Evolutionary conservation across 192 early-diverging fungal genomes (phyloP).

Genomic region (Ramicandelaber brevisporus): DNA sequence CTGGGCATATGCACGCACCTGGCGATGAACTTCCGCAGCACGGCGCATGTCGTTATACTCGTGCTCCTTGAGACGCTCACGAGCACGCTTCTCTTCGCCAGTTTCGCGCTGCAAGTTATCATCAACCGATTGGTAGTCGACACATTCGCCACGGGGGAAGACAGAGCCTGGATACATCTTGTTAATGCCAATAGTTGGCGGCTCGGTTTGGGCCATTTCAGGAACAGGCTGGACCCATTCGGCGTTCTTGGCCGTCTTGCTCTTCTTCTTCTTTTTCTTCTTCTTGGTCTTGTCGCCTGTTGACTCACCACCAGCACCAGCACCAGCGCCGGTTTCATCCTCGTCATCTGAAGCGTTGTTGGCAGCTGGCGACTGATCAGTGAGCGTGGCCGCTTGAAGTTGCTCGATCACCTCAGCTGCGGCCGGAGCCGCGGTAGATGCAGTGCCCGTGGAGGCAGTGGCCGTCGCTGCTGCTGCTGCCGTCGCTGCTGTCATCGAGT

Average conservation of each 20-base stretch:
- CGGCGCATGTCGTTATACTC: conserved; percentile 58
- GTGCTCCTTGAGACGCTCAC: conserved; percentile 45
- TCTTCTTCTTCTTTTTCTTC: conserved; percentile 2
- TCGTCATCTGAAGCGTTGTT: conserved; percentile 2
- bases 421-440: too few relatives aligned
- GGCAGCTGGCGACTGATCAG: too few relatives aligned
- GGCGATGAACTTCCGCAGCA: conserved; percentile 86
- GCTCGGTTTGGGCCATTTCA: conserved; percentile 25
- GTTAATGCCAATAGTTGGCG: conserved; percentile 48
- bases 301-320: conserved; percentile 1
- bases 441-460: too few relatives aligned
- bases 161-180: conserved; percentile 49
- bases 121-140: conserved; percentile 67
- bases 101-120: conserved; percentile 76
- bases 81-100: conserved; percentile 70
- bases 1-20: conserved; percentile 62
- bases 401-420: too few relatives aligned
- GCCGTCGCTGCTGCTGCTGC: too few relatives aligned
- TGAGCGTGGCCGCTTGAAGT: too few relatives aligned
- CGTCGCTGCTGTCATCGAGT: too few relatives aligned
- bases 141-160: conserved; percentile 62
- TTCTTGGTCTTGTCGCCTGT: conserved; percentile 5
- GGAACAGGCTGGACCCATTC: conserved; percentile 9
- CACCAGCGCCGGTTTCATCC: not conserved
- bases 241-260: conserved; percentile 12